A percentile compares a stretch with the other conserved stretches of the same genome.
Evolutionary conservation across 208 protist species (phyloP).

Genomic region (Leishmania lainsoni): DNA sequence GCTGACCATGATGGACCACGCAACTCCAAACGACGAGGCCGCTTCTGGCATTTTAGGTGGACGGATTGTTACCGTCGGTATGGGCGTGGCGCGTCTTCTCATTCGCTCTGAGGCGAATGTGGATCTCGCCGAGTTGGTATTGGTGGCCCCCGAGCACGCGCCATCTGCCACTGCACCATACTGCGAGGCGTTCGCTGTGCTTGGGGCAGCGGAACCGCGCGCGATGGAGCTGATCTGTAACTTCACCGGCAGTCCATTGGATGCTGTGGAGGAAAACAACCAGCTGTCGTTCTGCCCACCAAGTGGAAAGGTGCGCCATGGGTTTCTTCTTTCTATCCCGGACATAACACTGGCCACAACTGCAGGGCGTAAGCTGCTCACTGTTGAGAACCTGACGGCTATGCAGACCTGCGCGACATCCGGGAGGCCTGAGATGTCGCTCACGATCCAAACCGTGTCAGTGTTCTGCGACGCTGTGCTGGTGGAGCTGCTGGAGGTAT

Average conservation of each 20-base stretch:
- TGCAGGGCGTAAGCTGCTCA: conserved; percentile 24
- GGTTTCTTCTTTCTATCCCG: conserved; percentile 18
- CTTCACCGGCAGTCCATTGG: not conserved
- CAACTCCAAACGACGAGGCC: not conserved
- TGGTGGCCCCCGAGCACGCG: conserved; percentile 23
- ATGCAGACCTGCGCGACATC: conserved; percentile 1
- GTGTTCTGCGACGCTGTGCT: conserved; percentile 14
- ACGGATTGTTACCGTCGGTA: conserved; percentile 9
- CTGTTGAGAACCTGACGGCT: conserved; percentile 19
- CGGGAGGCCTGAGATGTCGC: not conserved
- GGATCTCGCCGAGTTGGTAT: conserved; percentile 29
- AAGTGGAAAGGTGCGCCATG: too few species aligned
- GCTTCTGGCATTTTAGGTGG: conserved; percentile 7
- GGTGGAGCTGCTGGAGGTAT: conserved; percentile 23
- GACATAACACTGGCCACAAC: conserved; percentile 36
- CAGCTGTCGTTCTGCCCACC: not conserved
- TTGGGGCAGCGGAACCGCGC: conserved; percentile 18
- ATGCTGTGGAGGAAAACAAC: not conserved
- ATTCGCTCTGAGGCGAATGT: conserved; percentile 16
- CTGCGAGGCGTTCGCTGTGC: conserved; percentile 11
- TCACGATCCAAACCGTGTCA: conserved; percentile 14
- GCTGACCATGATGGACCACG: not conserved
- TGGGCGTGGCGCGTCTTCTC: conserved; percentile 25
- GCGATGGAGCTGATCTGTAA: conserved; percentile 26
- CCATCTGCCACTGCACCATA: conserved; percentile 16